These are phyloP conservation scores for Astragalus glycyphyllos DNA, from an alignment of 306 rosid species.

Conservation along the genomic window DNA sequence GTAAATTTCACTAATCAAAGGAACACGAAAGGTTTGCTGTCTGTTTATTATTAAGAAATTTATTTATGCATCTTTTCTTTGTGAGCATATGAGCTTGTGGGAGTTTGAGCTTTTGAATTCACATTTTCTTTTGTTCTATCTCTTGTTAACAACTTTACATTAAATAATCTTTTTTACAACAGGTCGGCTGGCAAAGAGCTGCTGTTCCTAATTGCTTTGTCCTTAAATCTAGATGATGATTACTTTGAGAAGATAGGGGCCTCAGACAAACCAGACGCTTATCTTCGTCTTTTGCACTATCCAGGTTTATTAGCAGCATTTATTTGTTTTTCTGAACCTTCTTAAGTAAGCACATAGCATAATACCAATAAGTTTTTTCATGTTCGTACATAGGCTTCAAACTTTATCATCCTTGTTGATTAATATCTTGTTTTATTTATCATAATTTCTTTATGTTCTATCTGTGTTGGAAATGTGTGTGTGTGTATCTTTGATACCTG, in stretches of 20 bases:
- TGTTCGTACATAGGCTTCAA: no score
- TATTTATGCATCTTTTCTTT: conserved; percentile 5
- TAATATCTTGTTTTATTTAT: neutral
- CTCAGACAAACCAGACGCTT: conserved; percentile 49
- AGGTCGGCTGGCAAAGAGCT: conserved; percentile 67
- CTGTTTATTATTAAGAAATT: neutral
- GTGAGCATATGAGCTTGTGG: no score
- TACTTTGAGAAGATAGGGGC: conserved; percentile 71
- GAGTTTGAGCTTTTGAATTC: neutral
- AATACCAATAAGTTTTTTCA: no score
- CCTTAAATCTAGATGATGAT: conserved; percentile 68
- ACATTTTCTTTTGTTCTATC: conserved; percentile 27
- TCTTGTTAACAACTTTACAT: conserved; percentile 3
- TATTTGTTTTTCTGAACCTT: neutral
- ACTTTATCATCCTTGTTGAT: neutral
- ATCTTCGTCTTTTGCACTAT: conserved; percentile 82
- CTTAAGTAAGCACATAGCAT: neutral
- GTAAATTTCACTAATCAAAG: conserved; percentile 11
- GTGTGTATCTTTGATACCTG: no score
- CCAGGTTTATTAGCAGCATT: conserved; percentile 65
- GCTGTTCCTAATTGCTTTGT: conserved; percentile 65
- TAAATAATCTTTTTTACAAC: conserved; percentile 34
- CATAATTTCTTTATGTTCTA: conserved; percentile 13
- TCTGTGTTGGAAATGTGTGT: neutral
- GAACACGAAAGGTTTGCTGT: conserved; percentile 18